phyloP scores from a whole-genome alignment of 495 filamentous ascomycete genomes.

The Penicillium tannophilum region DNA sequence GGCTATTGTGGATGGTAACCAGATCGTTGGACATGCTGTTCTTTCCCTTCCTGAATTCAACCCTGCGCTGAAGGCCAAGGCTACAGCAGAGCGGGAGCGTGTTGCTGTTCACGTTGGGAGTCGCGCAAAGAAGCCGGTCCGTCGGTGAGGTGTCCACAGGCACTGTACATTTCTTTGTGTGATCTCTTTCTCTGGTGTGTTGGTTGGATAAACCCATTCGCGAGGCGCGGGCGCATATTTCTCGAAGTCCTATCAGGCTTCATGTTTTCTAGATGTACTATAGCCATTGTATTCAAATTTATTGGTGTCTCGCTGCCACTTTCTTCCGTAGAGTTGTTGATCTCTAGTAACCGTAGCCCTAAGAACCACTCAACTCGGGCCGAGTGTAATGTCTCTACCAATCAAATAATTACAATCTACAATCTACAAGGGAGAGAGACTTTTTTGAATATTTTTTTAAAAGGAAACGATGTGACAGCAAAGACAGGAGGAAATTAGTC shows the following conservation, averaged over 20 bases:
- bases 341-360: background rate
- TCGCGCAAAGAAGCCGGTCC: slow-evolving; percentile 31
- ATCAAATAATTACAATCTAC: background rate
- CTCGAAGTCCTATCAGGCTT: slow-evolving; percentile 33
- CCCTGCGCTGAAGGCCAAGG: slow-evolving; percentile 35
- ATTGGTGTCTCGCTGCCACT: slow-evolving; percentile 31
- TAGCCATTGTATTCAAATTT: slow-evolving; percentile 36
- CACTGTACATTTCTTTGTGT: slow-evolving; percentile 31
- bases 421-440: background rate
- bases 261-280: slow-evolving; percentile 43
- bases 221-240: slow-evolving; percentile 42
- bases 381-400: background rate
- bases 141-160: slow-evolving; percentile 25
- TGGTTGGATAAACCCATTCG: slow-evolving; percentile 35
- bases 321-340: background rate
- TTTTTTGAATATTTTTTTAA: background rate
- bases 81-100: slow-evolving; percentile 41
- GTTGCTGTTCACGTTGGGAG: slow-evolving; percentile 39
- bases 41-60: slow-evolving; percentile 39
- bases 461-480: too few species aligned
- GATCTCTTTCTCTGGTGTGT: slow-evolving; percentile 28
- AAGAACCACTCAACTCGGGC: background rate
- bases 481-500: background rate
- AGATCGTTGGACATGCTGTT: slow-evolving; percentile 36
- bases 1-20: slow-evolving; percentile 42